These are phyloP conservation scores for Ambrosia trifida DNA, from an alignment of 129 eudicot genomes.

Conservation along the genomic window DNA sequence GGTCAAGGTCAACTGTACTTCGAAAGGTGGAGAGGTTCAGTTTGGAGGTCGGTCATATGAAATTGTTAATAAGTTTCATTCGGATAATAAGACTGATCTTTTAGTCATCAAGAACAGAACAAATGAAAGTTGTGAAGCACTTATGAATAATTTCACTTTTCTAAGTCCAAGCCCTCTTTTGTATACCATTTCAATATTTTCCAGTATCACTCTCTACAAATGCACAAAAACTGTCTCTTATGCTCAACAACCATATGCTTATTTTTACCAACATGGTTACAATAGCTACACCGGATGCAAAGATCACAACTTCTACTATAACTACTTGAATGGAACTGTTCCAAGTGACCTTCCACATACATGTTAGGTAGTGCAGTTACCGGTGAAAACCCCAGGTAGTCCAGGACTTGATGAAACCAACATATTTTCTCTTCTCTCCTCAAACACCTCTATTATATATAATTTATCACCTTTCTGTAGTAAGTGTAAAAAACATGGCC, in stretches of 20 bases:
- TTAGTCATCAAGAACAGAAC: background rate
- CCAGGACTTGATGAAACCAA: background rate
- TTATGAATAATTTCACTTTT: slow-evolving; percentile 5
- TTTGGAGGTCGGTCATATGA: background rate
- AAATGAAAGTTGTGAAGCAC: slow-evolving; percentile 11
- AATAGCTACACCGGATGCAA: background rate
- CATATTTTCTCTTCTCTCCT: background rate
- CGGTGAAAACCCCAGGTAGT: too few species aligned
- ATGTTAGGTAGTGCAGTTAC: slow-evolving; percentile 13
- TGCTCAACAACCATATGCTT: background rate
- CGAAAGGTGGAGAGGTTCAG: background rate
- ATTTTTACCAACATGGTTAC: background rate
- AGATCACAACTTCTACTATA: slow-evolving; percentile 7
- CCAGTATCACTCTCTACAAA: slow-evolving; percentile 30
- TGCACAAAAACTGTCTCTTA: slow-evolving; percentile 22
- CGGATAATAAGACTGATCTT: background rate
- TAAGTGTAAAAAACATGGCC: background rate
- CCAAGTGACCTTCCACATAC: slow-evolving; percentile 14
- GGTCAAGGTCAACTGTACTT: slow-evolving; percentile 13
- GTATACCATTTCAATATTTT: background rate
- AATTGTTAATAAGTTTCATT: background rate
- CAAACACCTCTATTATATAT: too few species aligned
- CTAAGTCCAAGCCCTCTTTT: slow-evolving; percentile 26
- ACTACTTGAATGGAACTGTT: background rate
- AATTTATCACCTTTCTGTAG: background rate